Conservation (phyloP, 495 filamentous ascomycete species). For the Penicillium daleae region DNA sequence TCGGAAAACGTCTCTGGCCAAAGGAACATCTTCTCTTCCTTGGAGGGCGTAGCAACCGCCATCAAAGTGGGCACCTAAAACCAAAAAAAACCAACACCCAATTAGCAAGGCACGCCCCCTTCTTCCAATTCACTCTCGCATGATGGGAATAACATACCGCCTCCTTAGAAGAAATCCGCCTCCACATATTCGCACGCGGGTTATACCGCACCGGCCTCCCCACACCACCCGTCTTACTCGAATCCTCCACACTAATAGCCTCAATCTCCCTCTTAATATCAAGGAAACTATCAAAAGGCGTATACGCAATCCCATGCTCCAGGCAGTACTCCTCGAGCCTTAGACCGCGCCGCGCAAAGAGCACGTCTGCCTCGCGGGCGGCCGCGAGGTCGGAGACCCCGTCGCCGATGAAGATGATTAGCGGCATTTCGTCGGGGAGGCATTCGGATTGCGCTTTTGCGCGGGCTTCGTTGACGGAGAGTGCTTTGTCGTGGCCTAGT, state of each 20-base stretch:
- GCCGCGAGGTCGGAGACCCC: constrained; percentile 77
- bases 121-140: too few species aligned
- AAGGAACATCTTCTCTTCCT: constrained; percentile 67
- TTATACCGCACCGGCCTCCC: constrained; percentile 69
- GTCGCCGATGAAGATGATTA: constrained; percentile 78
- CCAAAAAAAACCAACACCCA: too few species aligned
- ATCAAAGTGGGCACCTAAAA: constrained; percentile 57
- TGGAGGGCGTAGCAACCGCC: constrained; percentile 55
- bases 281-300: constrained; percentile 67
- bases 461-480: constrained; percentile 65
- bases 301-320: constrained; percentile 65
- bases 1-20: constrained; percentile 67
- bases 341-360: constrained; percentile 73
- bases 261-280: constrained; percentile 69
- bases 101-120: too few species aligned
- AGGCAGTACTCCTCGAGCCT: constrained; percentile 71
- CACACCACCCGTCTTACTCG: constrained; percentile 64
- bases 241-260: constrained; percentile 62
- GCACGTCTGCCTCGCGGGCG: constrained; percentile 73
- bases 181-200: constrained; percentile 73
- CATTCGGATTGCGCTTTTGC: constrained; percentile 53
- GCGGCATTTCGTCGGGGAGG: constrained; percentile 65
- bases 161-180: constrained; percentile 63
- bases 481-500: constrained; percentile 72
- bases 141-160: constrained; percentile 37